Percentiles rank a stretch among this genome's conserved stretches.
These are phyloP conservation scores for Aspergillus heteromorphus DNA, from an alignment of 495 filamentous ascomycete genomes.

Conservation along the genomic window DNA sequence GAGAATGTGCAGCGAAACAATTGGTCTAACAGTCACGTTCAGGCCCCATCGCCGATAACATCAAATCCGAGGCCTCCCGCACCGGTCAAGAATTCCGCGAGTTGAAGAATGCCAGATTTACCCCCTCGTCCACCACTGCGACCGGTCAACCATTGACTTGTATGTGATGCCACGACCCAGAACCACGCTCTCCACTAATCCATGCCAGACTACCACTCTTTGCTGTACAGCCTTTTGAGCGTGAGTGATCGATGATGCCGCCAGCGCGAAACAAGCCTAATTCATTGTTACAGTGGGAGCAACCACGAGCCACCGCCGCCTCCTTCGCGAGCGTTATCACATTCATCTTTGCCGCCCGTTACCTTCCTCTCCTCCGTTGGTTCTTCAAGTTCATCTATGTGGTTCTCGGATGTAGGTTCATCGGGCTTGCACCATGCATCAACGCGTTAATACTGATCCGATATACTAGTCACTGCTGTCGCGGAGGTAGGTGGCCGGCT, in stretches of 20 bases:
- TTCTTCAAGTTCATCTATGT: slow-evolving; percentile 79
- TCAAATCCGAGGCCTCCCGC: slow-evolving; percentile 67
- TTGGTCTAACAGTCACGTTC: slow-evolving; percentile 27
- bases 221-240: slow-evolving; percentile 85
- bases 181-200: slow-evolving; percentile 11
- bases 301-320: slow-evolving; percentile 75
- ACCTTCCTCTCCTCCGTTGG: slow-evolving; percentile 83
- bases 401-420: slow-evolving; percentile 54
- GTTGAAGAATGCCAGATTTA: slow-evolving; percentile 63
- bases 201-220: slow-evolving; percentile 75
- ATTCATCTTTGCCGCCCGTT: slow-evolving; percentile 85
- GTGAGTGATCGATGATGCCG: slow-evolving; percentile 35
- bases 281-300: slow-evolving; percentile 52
- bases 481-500: slow-evolving; percentile 72
- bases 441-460: background rate
- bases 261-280: background rate
- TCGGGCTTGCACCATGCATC: background rate
- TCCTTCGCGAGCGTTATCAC: slow-evolving; percentile 68
- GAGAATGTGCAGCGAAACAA: background rate
- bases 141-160: slow-evolving; percentile 86
- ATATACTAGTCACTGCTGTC: slow-evolving; percentile 60
- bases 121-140: slow-evolving; percentile 61
- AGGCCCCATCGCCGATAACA: slow-evolving; percentile 75
- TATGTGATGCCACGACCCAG: slow-evolving; percentile 29
- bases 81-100: slow-evolving; percentile 69